phyloP scores from a whole-genome alignment of 2,329 filamentous ascomycete species.

The Verticillium nonalfalfae region DNA sequence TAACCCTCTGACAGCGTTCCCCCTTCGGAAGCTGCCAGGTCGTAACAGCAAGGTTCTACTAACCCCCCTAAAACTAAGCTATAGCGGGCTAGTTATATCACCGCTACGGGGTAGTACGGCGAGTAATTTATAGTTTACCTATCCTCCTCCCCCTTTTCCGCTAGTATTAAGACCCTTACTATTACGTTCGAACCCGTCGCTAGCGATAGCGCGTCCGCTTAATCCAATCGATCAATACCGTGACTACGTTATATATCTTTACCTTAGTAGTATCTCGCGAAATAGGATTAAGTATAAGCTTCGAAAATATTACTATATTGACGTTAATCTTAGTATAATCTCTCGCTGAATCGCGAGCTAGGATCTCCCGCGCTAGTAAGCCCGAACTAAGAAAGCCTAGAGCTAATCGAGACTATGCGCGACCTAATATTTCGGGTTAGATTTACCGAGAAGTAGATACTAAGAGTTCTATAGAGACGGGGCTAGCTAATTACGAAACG shows the following conservation, averaged over 20 bases:
- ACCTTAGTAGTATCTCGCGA: not conserved
- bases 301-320: conserved; percentile 2
- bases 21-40: no score
- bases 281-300: conserved; percentile 6
- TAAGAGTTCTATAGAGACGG: conserved; percentile 3
- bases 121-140: no score
- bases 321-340: no score
- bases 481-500: conserved; percentile 4
- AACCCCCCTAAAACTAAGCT: no score
- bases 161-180: no score
- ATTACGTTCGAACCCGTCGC: no score
- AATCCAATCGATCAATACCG: conserved; percentile 4
- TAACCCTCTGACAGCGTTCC: no score
- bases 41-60: no score
- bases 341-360: not conserved
- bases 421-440: conserved; percentile 2
- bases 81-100: no score
- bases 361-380: conserved; percentile 4
- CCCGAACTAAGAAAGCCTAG: conserved; percentile 4
- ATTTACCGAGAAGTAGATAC: conserved; percentile 1
- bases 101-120: no score
- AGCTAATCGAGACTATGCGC: conserved; percentile 5
- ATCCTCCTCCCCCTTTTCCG: no score
- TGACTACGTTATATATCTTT: conserved; percentile 1
- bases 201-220: conserved; percentile 1